These are phyloP conservation scores for Hygrophoropsis aurantiaca DNA, from an alignment of 768 basidiomycete species.

Conservation along the genomic window DNA sequence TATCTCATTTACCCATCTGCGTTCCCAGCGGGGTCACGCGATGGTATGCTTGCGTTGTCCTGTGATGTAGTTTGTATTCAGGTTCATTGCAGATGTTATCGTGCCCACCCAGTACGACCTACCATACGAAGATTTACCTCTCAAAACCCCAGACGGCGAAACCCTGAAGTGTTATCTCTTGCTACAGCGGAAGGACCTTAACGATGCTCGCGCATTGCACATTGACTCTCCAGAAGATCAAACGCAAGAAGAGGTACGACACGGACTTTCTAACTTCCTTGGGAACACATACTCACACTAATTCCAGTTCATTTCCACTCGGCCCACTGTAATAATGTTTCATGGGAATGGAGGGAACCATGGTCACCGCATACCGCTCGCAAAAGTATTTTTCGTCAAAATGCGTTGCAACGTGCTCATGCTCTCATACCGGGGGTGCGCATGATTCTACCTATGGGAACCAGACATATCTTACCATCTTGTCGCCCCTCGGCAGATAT, in stretches of 20 bases:
- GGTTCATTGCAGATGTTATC: constrained; percentile 58
- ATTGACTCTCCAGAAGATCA: constrained; percentile 38
- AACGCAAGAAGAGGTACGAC: constrained; percentile 60
- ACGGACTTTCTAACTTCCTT: not conserved
- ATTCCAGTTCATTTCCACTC: constrained; percentile 35
- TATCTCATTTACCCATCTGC: constrained; percentile 90
- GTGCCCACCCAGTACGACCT: constrained; percentile 68
- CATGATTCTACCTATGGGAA: constrained; percentile 2
- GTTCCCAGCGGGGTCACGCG: constrained; percentile 77
- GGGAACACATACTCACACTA: not conserved
- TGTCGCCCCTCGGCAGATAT: constrained; percentile 53
- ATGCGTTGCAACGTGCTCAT: constrained; percentile 94
- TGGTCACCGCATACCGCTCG: constrained; percentile 90
- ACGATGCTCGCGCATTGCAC: constrained; percentile 28
- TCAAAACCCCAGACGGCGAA: constrained; percentile 72
- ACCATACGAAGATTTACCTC: constrained; percentile 70
- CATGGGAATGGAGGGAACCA: constrained; percentile 89
- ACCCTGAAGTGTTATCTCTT: constrained; percentile 79
- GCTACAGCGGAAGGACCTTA: constrained; percentile 54
- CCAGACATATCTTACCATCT: not conserved
- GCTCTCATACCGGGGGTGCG: constrained; percentile 90
- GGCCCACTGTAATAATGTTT: constrained; percentile 91
- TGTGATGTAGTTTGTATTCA: not conserved
- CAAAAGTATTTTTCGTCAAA: constrained; percentile 73
- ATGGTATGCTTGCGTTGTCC: constrained; percentile 43